Evolutionary conservation across 768 basidiomycete species (phyloP), one percentile per base, ranked within the genome.

Genomic region (Goffeauzyma gilvescens): DNA sequence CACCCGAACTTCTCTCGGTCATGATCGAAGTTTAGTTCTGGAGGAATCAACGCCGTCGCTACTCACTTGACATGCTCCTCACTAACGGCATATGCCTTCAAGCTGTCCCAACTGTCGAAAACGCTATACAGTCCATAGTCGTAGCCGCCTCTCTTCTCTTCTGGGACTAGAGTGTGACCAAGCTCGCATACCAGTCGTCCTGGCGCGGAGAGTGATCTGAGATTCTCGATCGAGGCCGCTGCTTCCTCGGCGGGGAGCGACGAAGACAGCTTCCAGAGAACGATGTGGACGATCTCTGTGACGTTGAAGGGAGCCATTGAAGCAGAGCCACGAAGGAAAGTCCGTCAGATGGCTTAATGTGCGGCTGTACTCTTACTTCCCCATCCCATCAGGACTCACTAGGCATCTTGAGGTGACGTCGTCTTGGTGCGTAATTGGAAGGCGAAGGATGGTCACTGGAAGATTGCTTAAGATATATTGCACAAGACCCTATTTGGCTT

Each of bases 1-100:
- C n/a, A n/a, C n/a, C n/a, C n/a, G n/a, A n/a, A n/a, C n/a, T n/a
- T n/a, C n/a, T n/a, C n/a, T n/a, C n/a, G n/a, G n/a, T n/a, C n/a
- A n/a, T n/a, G n/a, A n/a, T n/a, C n/a, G n/a, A n/a, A n/a, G n/a
- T n/a, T n/a, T n/a, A n/a, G n/a, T n/a, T n/a, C n/a, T n/a, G n/a
- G n/a, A n/a, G n/a, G n/a, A n/a, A n/a, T n/a, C n/a, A n/a, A n/a
- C n/a, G n/a, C n/a, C n/a, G n/a, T n/a, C n/a, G n/a, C n/a, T n/a
- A 40, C 44, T 45, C 44, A 40, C 44, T 40, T 31, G 37, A 45
- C 44, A 17, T 45, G 44, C 38, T 45, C 44, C 32, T 45, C 32
- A 21, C 27, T 32, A 17, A 39, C 32, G 28, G 44, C 38, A 30
- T 45, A 45, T 15, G 38, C 34, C 32, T 45, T 38, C 15, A 45